Evolutionary conservation across 2,329 filamentous ascomycete genomes (phyloP).

Genomic region (Tympanopsis confertula): DNA sequence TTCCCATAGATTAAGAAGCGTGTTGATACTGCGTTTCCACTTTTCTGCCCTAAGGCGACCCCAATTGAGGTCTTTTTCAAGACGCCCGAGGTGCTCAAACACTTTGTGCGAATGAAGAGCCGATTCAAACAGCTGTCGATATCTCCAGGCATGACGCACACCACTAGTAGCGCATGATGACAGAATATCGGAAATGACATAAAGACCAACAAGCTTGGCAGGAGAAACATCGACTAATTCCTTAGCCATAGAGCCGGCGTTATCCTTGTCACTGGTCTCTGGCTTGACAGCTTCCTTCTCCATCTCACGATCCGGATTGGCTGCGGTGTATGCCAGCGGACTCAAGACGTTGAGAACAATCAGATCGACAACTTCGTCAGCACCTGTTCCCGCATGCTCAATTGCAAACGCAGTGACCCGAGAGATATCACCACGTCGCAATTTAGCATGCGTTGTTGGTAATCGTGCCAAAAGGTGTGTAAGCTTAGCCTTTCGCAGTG

Average conservation of each 20-base stretch:
- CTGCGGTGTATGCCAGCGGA: constrained; percentile 47
- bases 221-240: constrained; percentile 40
- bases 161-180: constrained; percentile 51
- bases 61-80: constrained; percentile 54
- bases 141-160: constrained; percentile 58
- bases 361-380: constrained; percentile 58
- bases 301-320: constrained; percentile 32
- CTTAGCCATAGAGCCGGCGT: too few relatives aligned
- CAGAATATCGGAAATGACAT: constrained; percentile 57
- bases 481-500: constrained; percentile 51
- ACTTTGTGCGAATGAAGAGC: constrained; percentile 44
- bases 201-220: constrained; percentile 51
- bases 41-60: constrained; percentile 55
- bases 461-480: constrained; percentile 52
- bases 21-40: constrained; percentile 48
- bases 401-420: constrained; percentile 59
- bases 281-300: constrained; percentile 9
- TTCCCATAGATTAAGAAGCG: constrained; percentile 38
- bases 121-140: constrained; percentile 52
- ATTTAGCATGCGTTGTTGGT: constrained; percentile 45
- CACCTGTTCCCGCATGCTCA: constrained; percentile 50
- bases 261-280: constrained; percentile 9
- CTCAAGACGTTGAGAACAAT: constrained; percentile 52
- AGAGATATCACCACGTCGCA: constrained; percentile 58
- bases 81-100: constrained; percentile 50